Percentiles rank a stretch among this genome's conserved stretches.
These are phyloP conservation scores for Moelleriella libera DNA, from an alignment of 2,329 filamentous ascomycete genomes.

Conservation along the genomic window DNA sequence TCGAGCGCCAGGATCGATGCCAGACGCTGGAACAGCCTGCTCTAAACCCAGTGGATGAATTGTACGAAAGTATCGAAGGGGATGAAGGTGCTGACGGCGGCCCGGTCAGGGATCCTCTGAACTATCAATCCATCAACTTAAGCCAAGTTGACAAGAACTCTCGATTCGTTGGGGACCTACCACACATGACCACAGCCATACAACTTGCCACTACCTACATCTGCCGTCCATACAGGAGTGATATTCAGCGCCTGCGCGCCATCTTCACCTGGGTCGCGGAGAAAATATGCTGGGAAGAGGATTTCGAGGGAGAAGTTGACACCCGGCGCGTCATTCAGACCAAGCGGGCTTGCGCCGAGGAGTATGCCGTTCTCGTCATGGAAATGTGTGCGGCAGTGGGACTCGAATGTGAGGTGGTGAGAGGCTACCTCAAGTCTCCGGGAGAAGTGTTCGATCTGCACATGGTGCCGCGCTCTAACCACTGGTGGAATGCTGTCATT, in stretches of 20 bases:
- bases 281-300: constrained; percentile 89
- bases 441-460: constrained; percentile 73
- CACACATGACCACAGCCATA: constrained; percentile 66
- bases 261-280: constrained; percentile 99
- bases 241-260: constrained; percentile 80
- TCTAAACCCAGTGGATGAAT: constrained; percentile 76
- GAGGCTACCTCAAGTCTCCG: constrained; percentile 80
- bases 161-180: constrained; percentile 73
- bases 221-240: constrained; percentile 85
- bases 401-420: constrained; percentile 73
- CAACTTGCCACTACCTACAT: constrained; percentile 83
- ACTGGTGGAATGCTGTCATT: constrained; percentile 94
- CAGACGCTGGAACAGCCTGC: constrained; percentile 89
- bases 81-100: constrained; percentile 80
- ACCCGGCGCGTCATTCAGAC: constrained; percentile 71
- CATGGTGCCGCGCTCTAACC: constrained; percentile 75
- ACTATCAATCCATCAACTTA: constrained; percentile 70
- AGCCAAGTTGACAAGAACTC: constrained; percentile 90
- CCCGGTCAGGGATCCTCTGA: constrained; percentile 66
- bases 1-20: constrained; percentile 75
- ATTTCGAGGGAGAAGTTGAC: constrained; percentile 75
- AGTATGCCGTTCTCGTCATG: constrained; percentile 74
- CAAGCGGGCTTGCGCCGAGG: constrained; percentile 72
- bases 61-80: constrained; percentile 73
- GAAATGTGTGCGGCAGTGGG: constrained; percentile 93